A percentile compares a stretch with the other conserved stretches of the same genome.
Evolutionary conservation across 805 yeast species (phyloP).

Genomic region (Ogataea philodendri): DNA sequence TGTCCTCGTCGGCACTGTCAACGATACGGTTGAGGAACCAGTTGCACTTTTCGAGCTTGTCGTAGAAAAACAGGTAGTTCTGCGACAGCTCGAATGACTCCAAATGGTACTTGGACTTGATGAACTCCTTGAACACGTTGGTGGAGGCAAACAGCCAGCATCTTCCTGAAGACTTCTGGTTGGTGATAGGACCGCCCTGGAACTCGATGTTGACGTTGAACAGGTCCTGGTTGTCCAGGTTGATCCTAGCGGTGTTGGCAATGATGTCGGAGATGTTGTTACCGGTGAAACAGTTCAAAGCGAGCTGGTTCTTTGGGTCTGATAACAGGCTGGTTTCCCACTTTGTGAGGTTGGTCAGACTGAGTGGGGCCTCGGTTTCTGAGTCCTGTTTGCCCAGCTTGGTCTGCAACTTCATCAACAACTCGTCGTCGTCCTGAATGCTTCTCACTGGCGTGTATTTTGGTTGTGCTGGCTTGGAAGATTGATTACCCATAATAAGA

Average conservation of each 20-base stretch:
- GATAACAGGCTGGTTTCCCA: slow-evolving; percentile 48
- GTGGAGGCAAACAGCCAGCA: slow-evolving; percentile 91
- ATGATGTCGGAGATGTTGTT: slow-evolving; percentile 44
- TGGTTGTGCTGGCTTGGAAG: slow-evolving; percentile 24
- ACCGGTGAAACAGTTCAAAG: slow-evolving; percentile 53
- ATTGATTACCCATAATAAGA: slow-evolving; percentile 27
- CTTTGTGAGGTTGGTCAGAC: slow-evolving; percentile 31
- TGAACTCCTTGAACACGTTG: slow-evolving; percentile 66
- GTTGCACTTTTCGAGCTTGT: slow-evolving; percentile 82
- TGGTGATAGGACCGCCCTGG: slow-evolving; percentile 65
- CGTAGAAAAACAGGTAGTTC: slow-evolving; percentile 77
- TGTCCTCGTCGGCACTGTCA: slow-evolving; percentile 61
- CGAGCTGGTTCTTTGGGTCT: slow-evolving; percentile 50
- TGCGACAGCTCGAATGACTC: slow-evolving; percentile 77
- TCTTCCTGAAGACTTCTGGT: slow-evolving; percentile 76
- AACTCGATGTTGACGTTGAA: slow-evolving; percentile 45
- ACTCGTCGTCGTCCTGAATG: slow-evolving; percentile 30
- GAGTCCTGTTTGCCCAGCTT: slow-evolving; percentile 16
- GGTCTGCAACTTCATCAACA: slow-evolving; percentile 32
- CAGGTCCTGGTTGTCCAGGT: slow-evolving; percentile 34
- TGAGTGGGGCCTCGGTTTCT: slow-evolving; percentile 31
- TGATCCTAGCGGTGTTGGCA: slow-evolving; percentile 34
- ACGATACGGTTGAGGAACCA: slow-evolving; percentile 74
- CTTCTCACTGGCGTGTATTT: slow-evolving; percentile 21
- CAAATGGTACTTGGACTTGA: slow-evolving; percentile 61